Conservation (phyloP, 345 rosid genomes). For the Eucalyptus sp. region DNA sequence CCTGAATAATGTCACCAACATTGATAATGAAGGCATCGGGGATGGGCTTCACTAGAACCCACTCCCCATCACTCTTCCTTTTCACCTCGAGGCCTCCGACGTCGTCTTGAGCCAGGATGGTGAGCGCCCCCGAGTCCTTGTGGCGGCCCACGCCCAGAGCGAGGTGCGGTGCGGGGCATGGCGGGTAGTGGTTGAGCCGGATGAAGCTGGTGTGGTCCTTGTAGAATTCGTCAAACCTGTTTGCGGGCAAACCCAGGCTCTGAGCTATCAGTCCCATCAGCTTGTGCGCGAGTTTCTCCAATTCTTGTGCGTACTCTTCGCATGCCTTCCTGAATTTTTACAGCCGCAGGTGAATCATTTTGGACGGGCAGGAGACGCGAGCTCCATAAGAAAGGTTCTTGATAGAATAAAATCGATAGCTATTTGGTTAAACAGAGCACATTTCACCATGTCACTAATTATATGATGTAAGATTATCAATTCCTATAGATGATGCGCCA, state of each 20-base stretch:
- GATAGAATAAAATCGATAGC: neutral
- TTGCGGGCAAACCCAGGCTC: conserved; percentile 38
- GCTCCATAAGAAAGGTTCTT: neutral
- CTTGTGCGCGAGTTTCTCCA: conserved; percentile 31
- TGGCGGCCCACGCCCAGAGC: conserved; percentile 20
- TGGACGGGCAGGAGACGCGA: neutral
- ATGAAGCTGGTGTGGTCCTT: conserved; percentile 31
- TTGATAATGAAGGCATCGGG: conserved; percentile 6
- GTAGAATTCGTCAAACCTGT: conserved; percentile 32
- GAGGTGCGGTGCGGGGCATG: conserved; percentile 13
- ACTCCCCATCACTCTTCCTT: conserved; percentile 21
- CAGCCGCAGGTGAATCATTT: neutral
- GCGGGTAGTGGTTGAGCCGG: conserved; percentile 20
- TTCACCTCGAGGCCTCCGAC: conserved; percentile 25
- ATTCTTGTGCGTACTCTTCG: conserved; percentile 33
- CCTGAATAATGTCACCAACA: conserved; percentile 21
- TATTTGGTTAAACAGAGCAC: neutral
- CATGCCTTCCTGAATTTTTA: conserved; percentile 21
- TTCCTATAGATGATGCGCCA: neutral
- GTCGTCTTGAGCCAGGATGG: conserved; percentile 18
- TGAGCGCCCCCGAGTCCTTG: conserved; percentile 7
- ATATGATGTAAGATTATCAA: neutral
- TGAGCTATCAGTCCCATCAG: conserved; percentile 35
- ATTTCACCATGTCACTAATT: neutral
- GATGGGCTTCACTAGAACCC: conserved; percentile 18